Percentiles rank a stretch among this genome's conserved stretches.
Evolutionary conservation across 495 filamentous ascomycete species (phyloP).

Genomic region (Aspergillus wentii): DNA sequence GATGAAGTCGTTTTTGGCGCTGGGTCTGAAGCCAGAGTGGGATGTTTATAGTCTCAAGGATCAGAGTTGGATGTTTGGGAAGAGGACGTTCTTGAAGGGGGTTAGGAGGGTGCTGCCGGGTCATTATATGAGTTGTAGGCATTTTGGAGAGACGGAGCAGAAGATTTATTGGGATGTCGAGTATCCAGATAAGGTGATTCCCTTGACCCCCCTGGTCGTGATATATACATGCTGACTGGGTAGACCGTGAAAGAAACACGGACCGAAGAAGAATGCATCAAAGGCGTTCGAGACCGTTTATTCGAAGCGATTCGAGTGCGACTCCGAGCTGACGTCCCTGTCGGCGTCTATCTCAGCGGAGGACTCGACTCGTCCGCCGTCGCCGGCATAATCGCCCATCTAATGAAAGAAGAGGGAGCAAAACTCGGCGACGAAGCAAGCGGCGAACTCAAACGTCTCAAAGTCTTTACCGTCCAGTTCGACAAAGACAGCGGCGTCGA

Average conservation of each 20-base stretch:
- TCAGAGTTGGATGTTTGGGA: constrained; percentile 26
- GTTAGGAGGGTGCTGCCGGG: constrained; percentile 28
- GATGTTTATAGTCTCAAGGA: constrained; percentile 34
- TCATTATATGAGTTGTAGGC: constrained; percentile 32
- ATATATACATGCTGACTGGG: background rate
- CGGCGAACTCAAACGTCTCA: constrained; percentile 21
- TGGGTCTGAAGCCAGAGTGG: background rate
- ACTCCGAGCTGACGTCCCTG: background rate
- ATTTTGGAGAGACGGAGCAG: background rate
- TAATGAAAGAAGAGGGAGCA: background rate
- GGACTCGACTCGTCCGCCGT: background rate
- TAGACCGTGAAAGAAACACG: background rate
- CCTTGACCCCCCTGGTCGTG: no score
- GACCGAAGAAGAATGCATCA: background rate
- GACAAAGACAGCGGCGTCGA: constrained; percentile 37
- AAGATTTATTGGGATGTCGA: constrained; percentile 20
- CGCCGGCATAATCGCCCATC: background rate
- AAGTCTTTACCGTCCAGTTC: constrained; percentile 48
- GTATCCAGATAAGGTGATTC: background rate
- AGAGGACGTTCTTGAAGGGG: constrained; percentile 38
- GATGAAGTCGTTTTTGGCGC: background rate
- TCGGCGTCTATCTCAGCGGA: background rate
- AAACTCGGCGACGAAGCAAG: constrained; percentile 20
- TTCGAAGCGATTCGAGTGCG: background rate
- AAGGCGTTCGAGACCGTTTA: background rate